Conservation (phyloP, 23 red algal species). For the Gracilaria domingensis region DNA sequence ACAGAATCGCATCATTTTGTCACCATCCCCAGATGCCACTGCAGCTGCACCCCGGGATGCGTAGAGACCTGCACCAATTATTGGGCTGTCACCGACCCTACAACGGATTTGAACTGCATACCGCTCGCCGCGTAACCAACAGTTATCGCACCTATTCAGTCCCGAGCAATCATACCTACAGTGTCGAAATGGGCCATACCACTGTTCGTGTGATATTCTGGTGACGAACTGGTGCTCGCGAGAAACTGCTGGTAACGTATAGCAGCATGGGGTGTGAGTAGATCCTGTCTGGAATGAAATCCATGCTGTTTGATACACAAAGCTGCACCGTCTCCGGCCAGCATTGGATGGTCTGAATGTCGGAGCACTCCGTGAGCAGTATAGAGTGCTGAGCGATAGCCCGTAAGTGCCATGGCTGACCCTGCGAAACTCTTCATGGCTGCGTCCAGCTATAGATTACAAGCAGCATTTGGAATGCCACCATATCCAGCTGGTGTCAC, state of each 20-base stretch:
- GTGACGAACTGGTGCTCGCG: not conserved
- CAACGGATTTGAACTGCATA: slow-evolving; percentile 78
- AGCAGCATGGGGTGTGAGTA: slow-evolving; percentile 38
- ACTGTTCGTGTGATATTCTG: not conserved
- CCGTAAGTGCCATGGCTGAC: slow-evolving; percentile 75
- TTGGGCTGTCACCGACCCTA: slow-evolving; percentile 88
- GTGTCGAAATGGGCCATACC: slow-evolving; percentile 84
- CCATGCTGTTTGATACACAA: slow-evolving; percentile 65
- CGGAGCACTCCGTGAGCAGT: slow-evolving; percentile 69
- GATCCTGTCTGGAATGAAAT: not conserved
- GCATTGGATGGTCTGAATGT: slow-evolving; percentile 66
- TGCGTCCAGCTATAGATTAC: slow-evolving; percentile 87
- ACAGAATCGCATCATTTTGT: slow-evolving; percentile 82
- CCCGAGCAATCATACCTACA: slow-evolving; percentile 82
- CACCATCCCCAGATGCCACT: slow-evolving; percentile 89
- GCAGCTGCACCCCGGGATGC: slow-evolving; percentile 69
- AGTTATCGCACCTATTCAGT: slow-evolving; percentile 49
- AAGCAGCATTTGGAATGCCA: slow-evolving; percentile 78
- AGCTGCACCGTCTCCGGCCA: slow-evolving; percentile 74
- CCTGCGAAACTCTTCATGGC: slow-evolving; percentile 69
- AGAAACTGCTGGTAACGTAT: slow-evolving; percentile 35
- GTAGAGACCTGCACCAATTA: slow-evolving; percentile 84
- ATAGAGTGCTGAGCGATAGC: slow-evolving; percentile 66
- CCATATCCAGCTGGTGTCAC: slow-evolving; percentile 93
- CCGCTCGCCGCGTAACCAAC: slow-evolving; percentile 90